Evolutionary conservation across 352 stramenopile species (phyloP), one percentile per base, ranked within the genome.

Genomic region (Phytophthora foliorum): DNA sequence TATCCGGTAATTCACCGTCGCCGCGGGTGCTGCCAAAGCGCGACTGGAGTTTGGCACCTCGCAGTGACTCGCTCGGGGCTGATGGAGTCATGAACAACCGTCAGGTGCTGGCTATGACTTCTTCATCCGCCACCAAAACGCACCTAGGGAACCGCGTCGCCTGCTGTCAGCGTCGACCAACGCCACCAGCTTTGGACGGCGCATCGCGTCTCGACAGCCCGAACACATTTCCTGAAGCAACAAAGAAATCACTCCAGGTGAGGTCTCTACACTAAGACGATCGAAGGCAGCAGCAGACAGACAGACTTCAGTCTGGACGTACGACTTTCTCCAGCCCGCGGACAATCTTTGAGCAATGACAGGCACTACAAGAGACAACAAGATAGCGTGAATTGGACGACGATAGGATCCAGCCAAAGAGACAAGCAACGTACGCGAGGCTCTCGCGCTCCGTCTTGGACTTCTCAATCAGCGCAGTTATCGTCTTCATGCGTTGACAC

Each of bases 271-370:
- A 19, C 34, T 19, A 44, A 41, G 11, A 17, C 13, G 8, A 39
- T 8, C 6, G 8, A 6, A n/a, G n/a, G n/a, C n/a, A n/a, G n/a
- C n/a, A n/a, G 36, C 5, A 2, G 13, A n/a, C n/a, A 29, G 19
- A 24, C 27, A 6, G 32, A 32, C n/a, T 21, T 21, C 50, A 29
- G n/a, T 19, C 19, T 51, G 21, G 4, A 63, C 59, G 19, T 65
- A 87, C 79, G 32, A 88, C 72, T 54, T 86, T 86, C 11, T 80
- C 72, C 29, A 91, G 67, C 0, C 79, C 74, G 7, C 48, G 57
- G 16, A 91, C 49, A 19, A 86, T 50, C 34, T 78, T 85, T 0
- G 82, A 91, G 48, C 82, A 91, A 53, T 85, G 77, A 54, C 82
- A 91, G 14, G 36, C 78, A 32, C 82, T 89, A 39, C 32, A 63